Evolutionary conservation across 202 grass and related monocot genomes (phyloP).

Genomic region (Setaria italica): DNA sequence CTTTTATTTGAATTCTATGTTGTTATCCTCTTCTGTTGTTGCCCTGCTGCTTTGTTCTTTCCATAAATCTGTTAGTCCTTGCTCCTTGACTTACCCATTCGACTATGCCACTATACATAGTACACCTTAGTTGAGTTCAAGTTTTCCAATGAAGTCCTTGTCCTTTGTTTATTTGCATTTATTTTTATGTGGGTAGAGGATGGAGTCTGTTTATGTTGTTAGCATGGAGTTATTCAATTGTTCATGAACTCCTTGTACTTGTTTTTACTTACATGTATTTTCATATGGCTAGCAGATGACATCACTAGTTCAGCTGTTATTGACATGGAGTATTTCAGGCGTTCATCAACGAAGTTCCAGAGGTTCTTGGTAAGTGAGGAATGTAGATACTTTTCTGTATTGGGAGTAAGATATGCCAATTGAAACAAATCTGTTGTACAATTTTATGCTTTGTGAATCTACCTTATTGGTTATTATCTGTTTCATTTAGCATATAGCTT

Average conservation of each 20-base stretch:
- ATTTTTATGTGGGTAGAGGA: constrained; percentile 45
- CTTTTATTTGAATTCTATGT: constrained; percentile 4
- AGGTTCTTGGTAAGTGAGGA: constrained; percentile 67
- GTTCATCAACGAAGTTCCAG: constrained; percentile 57
- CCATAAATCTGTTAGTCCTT: background rate
- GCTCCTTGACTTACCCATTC: background rate
- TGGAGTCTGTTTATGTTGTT: constrained; percentile 46
- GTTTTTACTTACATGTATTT: constrained; percentile 42
- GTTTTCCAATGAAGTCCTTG: background rate
- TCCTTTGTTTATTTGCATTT: constrained; percentile 23
- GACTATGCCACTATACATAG: constrained; percentile 6
- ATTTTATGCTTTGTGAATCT: constrained; percentile 12
- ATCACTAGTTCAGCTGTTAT: constrained; percentile 54
- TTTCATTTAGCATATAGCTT: constrained; percentile 42
- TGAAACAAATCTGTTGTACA: constrained; percentile 21
- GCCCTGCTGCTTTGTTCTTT: background rate
- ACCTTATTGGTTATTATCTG: background rate
- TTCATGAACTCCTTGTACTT: constrained; percentile 25
- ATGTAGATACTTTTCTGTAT: constrained; percentile 18
- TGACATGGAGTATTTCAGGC: constrained; percentile 62
- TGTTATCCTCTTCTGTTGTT: constrained; percentile 28
- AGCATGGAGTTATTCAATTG: constrained; percentile 50
- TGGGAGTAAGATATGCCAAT: constrained; percentile 36
- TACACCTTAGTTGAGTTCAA: constrained; percentile 24
- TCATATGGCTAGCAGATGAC: constrained; percentile 56